Conservation (phyloP, 176 grass and related monocot species). For the Pontederia paniculata region DNA sequence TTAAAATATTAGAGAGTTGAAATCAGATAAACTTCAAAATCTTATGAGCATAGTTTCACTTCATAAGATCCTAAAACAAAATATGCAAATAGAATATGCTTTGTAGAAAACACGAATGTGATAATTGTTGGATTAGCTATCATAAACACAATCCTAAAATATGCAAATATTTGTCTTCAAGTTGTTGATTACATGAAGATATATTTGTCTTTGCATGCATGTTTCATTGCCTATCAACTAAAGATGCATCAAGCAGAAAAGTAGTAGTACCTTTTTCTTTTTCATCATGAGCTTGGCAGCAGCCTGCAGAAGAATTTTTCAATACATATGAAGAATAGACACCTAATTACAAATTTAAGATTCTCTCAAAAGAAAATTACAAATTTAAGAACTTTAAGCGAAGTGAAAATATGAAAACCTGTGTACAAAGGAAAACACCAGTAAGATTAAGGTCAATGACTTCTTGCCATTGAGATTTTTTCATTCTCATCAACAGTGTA, state of each 20-base stretch:
- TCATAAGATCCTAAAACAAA: too few relatives aligned
- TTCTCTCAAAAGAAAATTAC: background rate
- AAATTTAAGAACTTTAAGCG: background rate
- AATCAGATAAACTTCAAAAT: too few relatives aligned
- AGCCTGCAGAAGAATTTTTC: slow-evolving; percentile 45
- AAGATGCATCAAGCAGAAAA: background rate
- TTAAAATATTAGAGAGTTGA: too few relatives aligned
- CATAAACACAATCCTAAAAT: too few relatives aligned
- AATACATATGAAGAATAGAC: slow-evolving; percentile 12
- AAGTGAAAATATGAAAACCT: slow-evolving; percentile 23
- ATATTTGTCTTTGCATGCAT: too few relatives aligned
- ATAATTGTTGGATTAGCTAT: too few relatives aligned
- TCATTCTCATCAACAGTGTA: slow-evolving; percentile 97
- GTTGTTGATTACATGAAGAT: too few relatives aligned
- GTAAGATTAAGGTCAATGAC: slow-evolving; percentile 98
- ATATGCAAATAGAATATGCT: too few relatives aligned
- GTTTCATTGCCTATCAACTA: slow-evolving; percentile 1
- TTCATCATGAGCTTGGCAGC: slow-evolving; percentile 99
- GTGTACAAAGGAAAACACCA: slow-evolving; percentile 89
- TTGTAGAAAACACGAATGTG: too few relatives aligned
- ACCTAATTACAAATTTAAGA: background rate
- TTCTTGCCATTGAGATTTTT: slow-evolving; percentile 98
- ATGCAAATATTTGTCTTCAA: too few relatives aligned
- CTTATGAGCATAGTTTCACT: too few relatives aligned
- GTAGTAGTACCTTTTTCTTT: slow-evolving; percentile 59